These are phyloP conservation scores for Dalbergia cochinchinensis DNA, from an alignment of 306 rosid species.

Conservation along the genomic window DNA sequence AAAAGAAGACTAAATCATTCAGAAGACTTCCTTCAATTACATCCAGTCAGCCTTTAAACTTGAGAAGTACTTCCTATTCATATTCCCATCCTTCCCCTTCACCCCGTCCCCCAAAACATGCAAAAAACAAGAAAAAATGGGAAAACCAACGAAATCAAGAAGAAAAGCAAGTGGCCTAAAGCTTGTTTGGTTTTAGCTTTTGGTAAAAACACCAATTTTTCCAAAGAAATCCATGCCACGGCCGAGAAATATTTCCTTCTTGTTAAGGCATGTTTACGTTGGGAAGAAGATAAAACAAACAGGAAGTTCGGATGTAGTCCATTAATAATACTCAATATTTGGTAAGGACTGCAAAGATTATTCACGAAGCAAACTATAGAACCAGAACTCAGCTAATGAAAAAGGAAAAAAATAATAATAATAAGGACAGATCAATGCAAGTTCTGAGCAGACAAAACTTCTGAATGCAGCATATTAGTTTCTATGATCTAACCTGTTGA, in stretches of 20 bases:
- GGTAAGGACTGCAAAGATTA: conserved; percentile 18
- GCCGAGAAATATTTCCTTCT: conserved; percentile 25
- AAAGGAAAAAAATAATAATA: not conserved
- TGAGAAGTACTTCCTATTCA: not conserved
- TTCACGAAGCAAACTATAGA: conserved; percentile 31
- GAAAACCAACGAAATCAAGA: not conserved
- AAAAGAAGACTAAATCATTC: conserved; percentile 29
- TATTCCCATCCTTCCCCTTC: too few relatives aligned
- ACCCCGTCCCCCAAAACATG: too few relatives aligned
- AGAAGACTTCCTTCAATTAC: conserved; percentile 29
- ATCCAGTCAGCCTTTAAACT: conserved; percentile 5
- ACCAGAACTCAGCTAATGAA: conserved; percentile 24
- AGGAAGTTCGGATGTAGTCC: conserved; percentile 15
- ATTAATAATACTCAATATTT: conserved; percentile 25
- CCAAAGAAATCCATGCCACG: too few relatives aligned
- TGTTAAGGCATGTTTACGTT: conserved; percentile 1
- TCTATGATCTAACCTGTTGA: conserved; percentile 87
- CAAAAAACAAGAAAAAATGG: too few relatives aligned
- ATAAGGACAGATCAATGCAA: conserved; percentile 23
- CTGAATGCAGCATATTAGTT: conserved; percentile 39
- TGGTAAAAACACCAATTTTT: not conserved
- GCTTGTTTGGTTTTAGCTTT: conserved; percentile 29
- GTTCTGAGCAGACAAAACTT: conserved; percentile 38
- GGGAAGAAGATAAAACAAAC: conserved; percentile 36
- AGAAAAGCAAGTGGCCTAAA: not conserved